phyloP scores from a whole-genome alignment of 352 stramenopile genomes.

The Phytophthora ramorum region DNA sequence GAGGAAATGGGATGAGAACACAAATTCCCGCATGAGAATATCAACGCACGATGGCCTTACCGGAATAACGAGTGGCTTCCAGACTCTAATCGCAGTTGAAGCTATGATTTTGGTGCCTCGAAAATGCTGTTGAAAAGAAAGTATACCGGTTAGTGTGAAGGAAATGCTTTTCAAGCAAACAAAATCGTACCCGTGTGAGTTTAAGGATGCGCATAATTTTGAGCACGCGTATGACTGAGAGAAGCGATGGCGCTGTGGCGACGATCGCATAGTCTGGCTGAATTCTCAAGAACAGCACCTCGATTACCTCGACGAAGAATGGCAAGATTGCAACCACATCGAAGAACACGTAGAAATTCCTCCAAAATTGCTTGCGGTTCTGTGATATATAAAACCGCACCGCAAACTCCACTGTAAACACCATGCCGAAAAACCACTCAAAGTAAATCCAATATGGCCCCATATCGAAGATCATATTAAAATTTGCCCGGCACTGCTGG shows the following conservation, averaged over 20 bases:
- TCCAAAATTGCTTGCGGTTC: conserved; percentile 46
- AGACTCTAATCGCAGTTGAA: conserved; percentile 62
- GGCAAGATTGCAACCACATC: conserved; percentile 70
- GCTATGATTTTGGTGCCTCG: conserved; percentile 68
- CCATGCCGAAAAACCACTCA: conserved; percentile 67
- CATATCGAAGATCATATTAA: conserved; percentile 64
- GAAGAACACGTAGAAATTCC: conserved; percentile 69
- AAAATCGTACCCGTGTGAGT: conserved; percentile 52
- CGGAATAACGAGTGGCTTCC: conserved; percentile 67
- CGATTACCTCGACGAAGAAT: conserved; percentile 68
- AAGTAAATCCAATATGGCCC: conserved; percentile 80
- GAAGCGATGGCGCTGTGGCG: conserved; percentile 62
- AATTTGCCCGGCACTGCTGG: conserved; percentile 45
- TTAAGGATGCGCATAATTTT: conserved; percentile 85
- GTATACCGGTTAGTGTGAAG: not conserved
- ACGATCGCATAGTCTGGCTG: conserved; percentile 67
- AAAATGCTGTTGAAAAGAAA: conserved; percentile 56
- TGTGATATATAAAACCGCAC: conserved; percentile 64
- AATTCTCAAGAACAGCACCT: conserved; percentile 30
- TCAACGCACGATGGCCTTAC: conserved; percentile 31
- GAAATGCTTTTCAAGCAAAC: not conserved
- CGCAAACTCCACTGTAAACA: conserved; percentile 64
- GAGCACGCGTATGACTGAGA: conserved; percentile 70
- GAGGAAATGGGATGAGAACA: conserved; percentile 1
- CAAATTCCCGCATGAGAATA: not conserved